Conservation (phyloP, 306 rosid genomes). For the Cercis canadensis region DNA sequence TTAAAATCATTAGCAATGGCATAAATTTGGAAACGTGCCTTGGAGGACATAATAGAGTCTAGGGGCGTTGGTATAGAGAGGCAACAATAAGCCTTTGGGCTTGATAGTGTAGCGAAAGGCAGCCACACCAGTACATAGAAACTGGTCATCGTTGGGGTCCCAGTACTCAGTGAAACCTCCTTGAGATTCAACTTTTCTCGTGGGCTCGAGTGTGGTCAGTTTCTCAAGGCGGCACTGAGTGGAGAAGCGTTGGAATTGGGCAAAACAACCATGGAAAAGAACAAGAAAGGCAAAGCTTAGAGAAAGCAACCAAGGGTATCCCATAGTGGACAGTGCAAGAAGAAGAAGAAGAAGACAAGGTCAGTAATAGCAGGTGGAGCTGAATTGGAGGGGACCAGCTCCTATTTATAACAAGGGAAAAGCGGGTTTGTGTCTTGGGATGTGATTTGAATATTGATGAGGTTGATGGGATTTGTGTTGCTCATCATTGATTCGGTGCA, state of each 20-base stretch:
- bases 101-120: constrained; percentile 33
- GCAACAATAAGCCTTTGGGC: constrained; percentile 35
- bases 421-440: constrained; percentile 6
- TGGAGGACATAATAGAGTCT: constrained; percentile 31
- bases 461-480: constrained; percentile 9
- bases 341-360: neutral
- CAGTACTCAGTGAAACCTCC: constrained; percentile 41
- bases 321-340: constrained; percentile 13
- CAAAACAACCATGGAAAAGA: constrained; percentile 31
- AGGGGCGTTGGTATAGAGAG: constrained; percentile 39
- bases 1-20: too few relatives aligned
- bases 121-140: constrained; percentile 41
- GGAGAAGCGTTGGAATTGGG: constrained; percentile 24
- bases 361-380: too few relatives aligned
- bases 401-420: constrained; percentile 9
- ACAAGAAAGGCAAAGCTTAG: constrained; percentile 23
- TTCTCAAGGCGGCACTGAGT: constrained; percentile 35
- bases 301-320: constrained; percentile 23
- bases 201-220: constrained; percentile 31
- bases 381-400: neutral
- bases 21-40: constrained; percentile 16
- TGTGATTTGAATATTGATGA: constrained; percentile 12
- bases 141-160: constrained; percentile 29
- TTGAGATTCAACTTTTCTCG: constrained; percentile 28
- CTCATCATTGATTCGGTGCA: neutral